These are phyloP conservation scores for Silene vulgaris DNA, from an alignment of 179 eudicot species.

Conservation along the genomic window DNA sequence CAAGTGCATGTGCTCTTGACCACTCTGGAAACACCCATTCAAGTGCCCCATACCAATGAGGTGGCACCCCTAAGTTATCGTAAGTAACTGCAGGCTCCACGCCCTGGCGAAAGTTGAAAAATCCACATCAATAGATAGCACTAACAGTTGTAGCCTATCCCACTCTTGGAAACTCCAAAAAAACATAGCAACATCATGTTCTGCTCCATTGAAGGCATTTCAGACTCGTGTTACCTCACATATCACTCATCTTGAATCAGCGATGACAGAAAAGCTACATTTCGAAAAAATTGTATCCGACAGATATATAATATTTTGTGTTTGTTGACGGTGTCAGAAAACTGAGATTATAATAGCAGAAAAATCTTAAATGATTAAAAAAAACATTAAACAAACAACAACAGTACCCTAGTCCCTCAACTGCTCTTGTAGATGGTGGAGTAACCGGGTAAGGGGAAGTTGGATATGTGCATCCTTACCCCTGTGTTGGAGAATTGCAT, in stretches of 20 bases:
- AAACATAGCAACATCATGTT: not conserved
- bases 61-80: slow-evolving; percentile 71
- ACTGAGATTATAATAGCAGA: too few species aligned
- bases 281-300: not conserved
- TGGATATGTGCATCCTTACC: too few species aligned
- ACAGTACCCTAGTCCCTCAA: too few species aligned
- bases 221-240: not conserved
- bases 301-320: too few species aligned
- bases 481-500: too few species aligned
- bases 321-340: too few species aligned
- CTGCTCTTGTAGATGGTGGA: too few species aligned
- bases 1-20: slow-evolving; percentile 98
- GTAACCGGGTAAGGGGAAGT: too few species aligned
- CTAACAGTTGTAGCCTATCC: slow-evolving; percentile 5
- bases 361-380: too few species aligned
- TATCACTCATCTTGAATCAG: not conserved
- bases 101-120: slow-evolving; percentile 45
- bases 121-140: slow-evolving; percentile 12
- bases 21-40: slow-evolving; percentile 97
- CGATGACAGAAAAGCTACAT: not conserved
- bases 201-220: not conserved
- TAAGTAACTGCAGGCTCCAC: slow-evolving; percentile 91
- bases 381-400: too few species aligned
- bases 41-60: slow-evolving; percentile 84
- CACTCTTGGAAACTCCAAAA: slow-evolving; percentile 3